A percentile compares a stretch with the other conserved stretches of the same genome.
phyloP scores from a whole-genome alignment of 108 stramenopile genomes.

The Skeletonema grethae region DNA sequence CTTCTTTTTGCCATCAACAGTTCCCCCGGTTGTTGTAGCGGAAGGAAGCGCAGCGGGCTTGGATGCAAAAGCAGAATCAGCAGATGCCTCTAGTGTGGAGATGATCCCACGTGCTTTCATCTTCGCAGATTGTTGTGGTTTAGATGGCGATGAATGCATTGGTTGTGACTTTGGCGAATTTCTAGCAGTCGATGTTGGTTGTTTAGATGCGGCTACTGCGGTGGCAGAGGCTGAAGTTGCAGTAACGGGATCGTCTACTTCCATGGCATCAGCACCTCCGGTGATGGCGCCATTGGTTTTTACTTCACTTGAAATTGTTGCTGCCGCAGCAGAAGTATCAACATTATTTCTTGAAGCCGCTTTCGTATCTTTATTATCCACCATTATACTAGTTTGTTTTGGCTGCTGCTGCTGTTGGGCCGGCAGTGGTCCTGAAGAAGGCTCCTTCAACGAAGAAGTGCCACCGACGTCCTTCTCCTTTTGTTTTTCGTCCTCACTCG shows the following conservation, averaged over 20 bases:
- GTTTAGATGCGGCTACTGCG: no score
- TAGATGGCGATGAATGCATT: neutral
- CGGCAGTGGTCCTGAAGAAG: neutral
- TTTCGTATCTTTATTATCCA: neutral
- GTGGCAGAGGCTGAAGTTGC: no score
- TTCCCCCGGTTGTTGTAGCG: neutral
- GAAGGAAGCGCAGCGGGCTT: neutral
- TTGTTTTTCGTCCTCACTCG: neutral
- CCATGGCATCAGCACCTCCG: neutral
- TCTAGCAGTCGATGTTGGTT: neutral
- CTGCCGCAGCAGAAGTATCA: neutral
- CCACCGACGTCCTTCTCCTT: neutral
- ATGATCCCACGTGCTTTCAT: slow-evolving; percentile 1
- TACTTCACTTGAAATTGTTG: neutral
- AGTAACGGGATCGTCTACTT: neutral
- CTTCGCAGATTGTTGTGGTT: slow-evolving; percentile 1
- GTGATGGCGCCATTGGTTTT: neutral
- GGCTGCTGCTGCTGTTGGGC: no score
- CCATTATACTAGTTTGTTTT: neutral
- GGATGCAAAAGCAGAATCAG: neutral
- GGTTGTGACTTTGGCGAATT: neutral
- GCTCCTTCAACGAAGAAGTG: neutral
- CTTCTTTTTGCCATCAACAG: neutral
- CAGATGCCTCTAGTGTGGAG: neutral
- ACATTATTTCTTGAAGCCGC: no score